phyloP scores from a whole-genome alignment of 106 monocot genomes.

The Acorus calamus region DNA sequence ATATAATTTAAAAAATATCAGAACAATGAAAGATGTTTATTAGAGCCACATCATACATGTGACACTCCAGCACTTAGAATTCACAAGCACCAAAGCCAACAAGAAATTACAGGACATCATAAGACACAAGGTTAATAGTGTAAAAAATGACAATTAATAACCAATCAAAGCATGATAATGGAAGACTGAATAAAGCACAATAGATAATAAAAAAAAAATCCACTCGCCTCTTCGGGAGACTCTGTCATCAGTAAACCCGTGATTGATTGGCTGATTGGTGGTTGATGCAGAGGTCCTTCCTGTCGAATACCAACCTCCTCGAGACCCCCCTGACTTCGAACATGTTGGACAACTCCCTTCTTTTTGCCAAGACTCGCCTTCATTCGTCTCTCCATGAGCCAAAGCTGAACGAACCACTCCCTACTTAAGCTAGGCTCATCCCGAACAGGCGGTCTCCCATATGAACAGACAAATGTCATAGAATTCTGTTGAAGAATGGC shows the following conservation, averaged over 20 bases:
- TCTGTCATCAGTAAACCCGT: slow-evolving; percentile 6
- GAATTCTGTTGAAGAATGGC: no score
- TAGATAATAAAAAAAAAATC: background rate
- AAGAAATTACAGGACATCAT: no score
- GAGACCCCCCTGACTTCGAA: background rate
- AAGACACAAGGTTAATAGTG: no score
- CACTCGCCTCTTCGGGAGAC: slow-evolving; percentile 25
- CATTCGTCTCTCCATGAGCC: slow-evolving; percentile 17
- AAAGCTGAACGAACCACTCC: slow-evolving; percentile 29
- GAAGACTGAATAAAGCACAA: slow-evolving; percentile 1
- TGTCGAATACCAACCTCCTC: background rate
- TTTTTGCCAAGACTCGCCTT: slow-evolving; percentile 1
- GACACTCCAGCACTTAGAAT: no score
- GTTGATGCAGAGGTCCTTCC: slow-evolving; percentile 3
- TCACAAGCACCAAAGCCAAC: no score
- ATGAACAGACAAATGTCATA: no score
- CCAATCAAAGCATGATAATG: background rate
- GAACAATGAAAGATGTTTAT: no score
- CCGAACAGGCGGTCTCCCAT: no score
- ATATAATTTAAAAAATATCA: no score
- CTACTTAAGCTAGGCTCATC: slow-evolving; percentile 5
- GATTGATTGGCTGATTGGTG: slow-evolving; percentile 16
- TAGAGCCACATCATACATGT: no score
- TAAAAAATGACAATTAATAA: background rate
- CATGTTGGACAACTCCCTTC: background rate